phyloP scores from a whole-genome alignment of 1,139 yeast species.

The Magnusiomyces starmeri region DNA sequence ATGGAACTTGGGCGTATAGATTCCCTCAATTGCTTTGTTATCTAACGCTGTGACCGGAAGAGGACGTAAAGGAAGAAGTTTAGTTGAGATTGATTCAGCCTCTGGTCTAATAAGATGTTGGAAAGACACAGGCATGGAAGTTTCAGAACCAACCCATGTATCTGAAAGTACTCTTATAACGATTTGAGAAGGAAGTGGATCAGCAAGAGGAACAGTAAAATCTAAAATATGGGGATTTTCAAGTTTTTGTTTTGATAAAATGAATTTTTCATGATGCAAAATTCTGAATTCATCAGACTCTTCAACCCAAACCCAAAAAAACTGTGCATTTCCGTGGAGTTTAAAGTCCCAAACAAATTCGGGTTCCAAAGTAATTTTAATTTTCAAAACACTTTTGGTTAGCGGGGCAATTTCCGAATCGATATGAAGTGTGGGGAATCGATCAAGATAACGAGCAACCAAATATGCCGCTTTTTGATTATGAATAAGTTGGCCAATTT shows the following conservation, averaged over 20 bases:
- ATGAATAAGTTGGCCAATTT: conserved; percentile 84
- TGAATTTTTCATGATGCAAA: conserved; percentile 74
- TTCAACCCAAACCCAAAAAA: conserved; percentile 90
- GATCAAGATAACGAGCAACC: conserved; percentile 52
- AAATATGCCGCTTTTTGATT: conserved; percentile 65
- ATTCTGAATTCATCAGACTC: conserved; percentile 61
- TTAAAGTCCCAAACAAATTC: conserved; percentile 81
- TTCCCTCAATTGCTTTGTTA: conserved; percentile 54
- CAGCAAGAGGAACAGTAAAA: conserved; percentile 84
- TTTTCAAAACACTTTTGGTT: conserved; percentile 76
- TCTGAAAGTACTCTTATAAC: conserved; percentile 75
- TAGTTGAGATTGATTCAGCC: conserved; percentile 79
- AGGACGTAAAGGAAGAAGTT: conserved; percentile 72
- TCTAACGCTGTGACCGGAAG: conserved; percentile 78
- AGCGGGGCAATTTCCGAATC: conserved; percentile 88
- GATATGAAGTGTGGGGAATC: conserved; percentile 67
- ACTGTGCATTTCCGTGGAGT: conserved; percentile 75
- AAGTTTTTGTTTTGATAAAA: conserved; percentile 54
- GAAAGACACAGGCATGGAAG: conserved; percentile 71
- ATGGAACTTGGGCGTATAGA: conserved; percentile 59
- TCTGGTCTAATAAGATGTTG: conserved; percentile 86
- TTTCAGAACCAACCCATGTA: conserved; percentile 83
- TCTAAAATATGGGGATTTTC: conserved; percentile 64
- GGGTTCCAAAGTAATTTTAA: conserved; percentile 62
- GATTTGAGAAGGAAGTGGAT: conserved; percentile 84